phyloP scores from a whole-genome alignment of 257 asterid species.

The Petunia axillaris region DNA sequence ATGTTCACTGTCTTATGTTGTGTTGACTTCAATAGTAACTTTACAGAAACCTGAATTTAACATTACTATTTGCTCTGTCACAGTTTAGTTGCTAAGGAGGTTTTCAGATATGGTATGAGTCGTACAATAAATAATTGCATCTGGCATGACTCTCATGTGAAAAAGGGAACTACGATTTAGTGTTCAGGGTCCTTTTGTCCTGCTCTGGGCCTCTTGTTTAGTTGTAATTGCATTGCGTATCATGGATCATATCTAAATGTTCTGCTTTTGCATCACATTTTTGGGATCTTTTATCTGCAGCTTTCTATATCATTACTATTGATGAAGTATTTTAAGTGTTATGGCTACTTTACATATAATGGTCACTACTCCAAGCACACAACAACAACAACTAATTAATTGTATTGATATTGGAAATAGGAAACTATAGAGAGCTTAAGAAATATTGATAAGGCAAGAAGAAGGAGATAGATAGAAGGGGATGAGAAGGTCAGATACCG shows the following conservation, averaged over 20 bases:
- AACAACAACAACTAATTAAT: no score
- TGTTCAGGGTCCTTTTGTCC: background rate
- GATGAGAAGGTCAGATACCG: no score
- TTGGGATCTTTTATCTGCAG: background rate
- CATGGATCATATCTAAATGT: constrained; percentile 12
- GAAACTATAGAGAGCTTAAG: no score
- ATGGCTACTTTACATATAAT: background rate
- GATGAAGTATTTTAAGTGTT: background rate
- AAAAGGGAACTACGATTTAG: background rate
- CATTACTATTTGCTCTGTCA: background rate
- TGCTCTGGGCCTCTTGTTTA: no score
- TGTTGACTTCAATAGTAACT: background rate
- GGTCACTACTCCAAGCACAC: no score
- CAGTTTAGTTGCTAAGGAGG: background rate
- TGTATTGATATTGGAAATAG: no score
- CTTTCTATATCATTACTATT: background rate
- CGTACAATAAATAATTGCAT: background rate
- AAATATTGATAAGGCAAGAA: no score
- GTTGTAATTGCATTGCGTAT: background rate
- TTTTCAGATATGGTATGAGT: background rate
- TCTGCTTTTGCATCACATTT: background rate
- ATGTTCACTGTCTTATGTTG: constrained; percentile 14
- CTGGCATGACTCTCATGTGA: background rate
- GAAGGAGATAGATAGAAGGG: no score
- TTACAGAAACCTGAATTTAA: background rate